Percentiles rank a stretch among this genome's conserved stretches.
Evolutionary conservation across 1,284 basidiomycete species (phyloP).

Genomic region (Ganoderma multipileum): DNA sequence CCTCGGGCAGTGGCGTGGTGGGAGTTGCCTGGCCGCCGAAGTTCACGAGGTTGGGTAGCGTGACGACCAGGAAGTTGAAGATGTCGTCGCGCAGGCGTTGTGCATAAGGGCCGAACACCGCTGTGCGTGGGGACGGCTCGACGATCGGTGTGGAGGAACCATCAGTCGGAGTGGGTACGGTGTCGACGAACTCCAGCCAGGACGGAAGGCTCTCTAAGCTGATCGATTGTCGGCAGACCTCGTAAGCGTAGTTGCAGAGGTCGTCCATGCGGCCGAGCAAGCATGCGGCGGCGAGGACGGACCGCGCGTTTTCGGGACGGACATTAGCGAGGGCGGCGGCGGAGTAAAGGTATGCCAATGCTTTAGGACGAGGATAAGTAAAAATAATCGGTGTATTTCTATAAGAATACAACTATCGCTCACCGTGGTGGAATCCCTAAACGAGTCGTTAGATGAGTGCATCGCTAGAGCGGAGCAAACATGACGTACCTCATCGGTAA

Average conservation of each 20-base stretch:
- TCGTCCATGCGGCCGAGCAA: slow-evolving; percentile 87
- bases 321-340: slow-evolving; percentile 71
- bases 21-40: slow-evolving; percentile 40
- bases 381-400: slow-evolving; percentile 12
- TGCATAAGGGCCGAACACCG: slow-evolving; percentile 76
- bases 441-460: background rate
- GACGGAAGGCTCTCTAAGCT: slow-evolving; percentile 72
- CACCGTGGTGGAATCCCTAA: slow-evolving; percentile 71
- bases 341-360: slow-evolving; percentile 83
- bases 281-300: slow-evolving; percentile 82
- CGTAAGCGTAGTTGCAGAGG: slow-evolving; percentile 80
- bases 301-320: slow-evolving; percentile 78
- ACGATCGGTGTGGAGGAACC: slow-evolving; percentile 56
- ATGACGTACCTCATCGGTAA: slow-evolving; percentile 78
- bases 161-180: slow-evolving; percentile 57
- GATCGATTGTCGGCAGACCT: slow-evolving; percentile 77
- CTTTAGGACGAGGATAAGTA: slow-evolving; percentile 42
- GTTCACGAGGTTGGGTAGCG: slow-evolving; percentile 67
- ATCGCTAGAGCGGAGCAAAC: slow-evolving; percentile 11
- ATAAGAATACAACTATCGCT: slow-evolving; percentile 45
- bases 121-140: slow-evolving; percentile 45
- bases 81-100: slow-evolving; percentile 74
- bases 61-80: slow-evolving; percentile 77
- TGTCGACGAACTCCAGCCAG: slow-evolving; percentile 80
- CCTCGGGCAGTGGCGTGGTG: slow-evolving; percentile 44